Evolutionary conservation across 164 flowering plant genomes (phyloP).

Genomic region (Brasenia schreberi): DNA sequence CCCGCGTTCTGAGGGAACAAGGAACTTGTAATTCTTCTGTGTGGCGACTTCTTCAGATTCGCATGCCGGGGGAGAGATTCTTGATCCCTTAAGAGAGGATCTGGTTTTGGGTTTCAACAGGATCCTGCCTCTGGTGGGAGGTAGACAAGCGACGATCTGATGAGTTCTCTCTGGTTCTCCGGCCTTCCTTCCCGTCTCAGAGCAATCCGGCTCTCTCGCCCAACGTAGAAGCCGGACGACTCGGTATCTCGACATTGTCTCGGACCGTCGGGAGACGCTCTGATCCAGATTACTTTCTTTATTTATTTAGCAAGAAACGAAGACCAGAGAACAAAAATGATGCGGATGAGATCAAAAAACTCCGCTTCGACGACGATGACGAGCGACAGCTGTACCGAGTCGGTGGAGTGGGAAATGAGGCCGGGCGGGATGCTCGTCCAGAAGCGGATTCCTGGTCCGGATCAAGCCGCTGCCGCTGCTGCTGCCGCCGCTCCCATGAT

Average conservation of each 20-base stretch:
- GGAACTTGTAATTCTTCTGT: too few species aligned
- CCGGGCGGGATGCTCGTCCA: slow-evolving; percentile 99
- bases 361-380: slow-evolving; percentile 14
- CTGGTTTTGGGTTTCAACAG: too few species aligned
- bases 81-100: too few species aligned
- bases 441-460: slow-evolving; percentile 47
- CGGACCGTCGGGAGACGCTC: background rate
- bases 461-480: slow-evolving; percentile 16
- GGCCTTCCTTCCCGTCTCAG: background rate
- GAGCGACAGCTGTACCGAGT: slow-evolving; percentile 9
- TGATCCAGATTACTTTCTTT: background rate
- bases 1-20: too few species aligned
- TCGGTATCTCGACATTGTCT: background rate
- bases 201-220: background rate
- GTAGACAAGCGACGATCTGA: background rate
- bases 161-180: background rate
- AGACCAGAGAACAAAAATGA: slow-evolving; percentile 27
- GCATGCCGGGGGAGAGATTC: too few species aligned
- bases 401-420: slow-evolving; percentile 68
- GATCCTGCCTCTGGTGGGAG: background rate
- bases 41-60: too few species aligned
- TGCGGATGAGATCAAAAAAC: slow-evolving; percentile 37
- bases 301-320: background rate
- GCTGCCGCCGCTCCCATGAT: slow-evolving; percentile 47
- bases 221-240: background rate